Evolutionary conservation across 176 grass and related monocot genomes (phyloP), one percentile per base, ranked within the genome.

Genomic region (Phragmites australis): DNA sequence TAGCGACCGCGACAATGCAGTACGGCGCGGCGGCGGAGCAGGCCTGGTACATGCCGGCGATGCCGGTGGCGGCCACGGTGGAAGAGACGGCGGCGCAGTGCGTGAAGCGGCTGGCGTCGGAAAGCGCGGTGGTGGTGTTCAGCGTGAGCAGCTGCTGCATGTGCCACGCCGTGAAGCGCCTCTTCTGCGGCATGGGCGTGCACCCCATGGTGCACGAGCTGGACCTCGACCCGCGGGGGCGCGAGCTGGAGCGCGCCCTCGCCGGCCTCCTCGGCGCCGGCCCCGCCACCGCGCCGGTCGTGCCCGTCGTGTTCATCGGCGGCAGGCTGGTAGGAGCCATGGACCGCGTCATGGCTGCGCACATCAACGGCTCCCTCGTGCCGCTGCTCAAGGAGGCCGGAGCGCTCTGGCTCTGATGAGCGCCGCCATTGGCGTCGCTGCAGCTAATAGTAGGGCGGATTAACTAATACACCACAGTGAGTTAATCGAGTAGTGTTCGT

Each of bases 141-240:
- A 96, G 93, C 84, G 90, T 94, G 70, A 99, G 93, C 93, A 93
- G 65, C 66, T 99, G 97, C 84, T 99, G 96, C 90, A 99, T 99
- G 96, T 95, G 96, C 84, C 96, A 99, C 81, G 93, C 96, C n/a
- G 96, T 99, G 88, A 99, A 95, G 84, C 82, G 93, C 17, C 96
- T 99, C 70, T 99, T 99, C 86, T 95, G 96, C 70, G 96, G 93
- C 69, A 99, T 99, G 96, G 96, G 96, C 21, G 93, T 99, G 27
- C 88, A 94, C 88, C 93, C 93, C 19, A 86, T 84, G 6, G 93
- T 96, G 72, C 85, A 95, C 82, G 93, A 99, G 84, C 93, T 99
- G 5, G 97, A 99, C 92, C 85, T 87, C 54, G 92, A 99, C 50
- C 93, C 93, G 2, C 72, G 87, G 0, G 89, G 94, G 15, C 68